Percentiles rank a stretch among this genome's conserved stretches.
Evolutionary conservation across 148 eudicot species (phyloP).

Genomic region (Spergularia bocconei): DNA sequence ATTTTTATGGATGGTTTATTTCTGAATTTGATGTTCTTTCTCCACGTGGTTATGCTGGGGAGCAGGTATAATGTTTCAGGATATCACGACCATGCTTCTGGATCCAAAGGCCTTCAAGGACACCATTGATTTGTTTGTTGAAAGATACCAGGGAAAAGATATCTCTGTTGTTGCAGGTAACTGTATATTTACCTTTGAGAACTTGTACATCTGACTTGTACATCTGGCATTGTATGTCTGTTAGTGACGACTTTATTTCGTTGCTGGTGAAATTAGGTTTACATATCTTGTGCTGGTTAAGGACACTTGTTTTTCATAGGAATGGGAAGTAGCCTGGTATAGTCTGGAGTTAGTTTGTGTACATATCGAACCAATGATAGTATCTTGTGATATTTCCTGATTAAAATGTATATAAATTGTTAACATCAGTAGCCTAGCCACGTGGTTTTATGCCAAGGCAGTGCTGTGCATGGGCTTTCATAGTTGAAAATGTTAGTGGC

Average conservation of each 20-base stretch:
- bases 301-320: not conserved
- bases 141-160: conserved; percentile 67
- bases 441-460: not conserved
- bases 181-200: not conserved
- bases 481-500: too few species aligned
- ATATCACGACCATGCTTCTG: conserved; percentile 87
- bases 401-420: not conserved
- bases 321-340: not conserved
- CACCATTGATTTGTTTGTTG: conserved; percentile 93
- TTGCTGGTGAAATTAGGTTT: not conserved
- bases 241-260: not conserved
- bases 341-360: not conserved
- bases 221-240: not conserved
- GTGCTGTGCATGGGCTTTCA: not conserved
- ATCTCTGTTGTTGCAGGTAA: conserved; percentile 90
- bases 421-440: not conserved
- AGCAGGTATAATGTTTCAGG: conserved; percentile 85
- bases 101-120: conserved; percentile 92
- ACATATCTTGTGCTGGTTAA: not conserved
- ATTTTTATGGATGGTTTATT: not conserved
- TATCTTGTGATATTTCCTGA: not conserved
- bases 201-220: not conserved
- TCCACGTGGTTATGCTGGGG: not conserved
- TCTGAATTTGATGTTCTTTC: not conserved
- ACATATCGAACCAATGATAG: not conserved